Conservation (phyloP, 805 yeast species). For the Hanseniaspora singularis region DNA sequence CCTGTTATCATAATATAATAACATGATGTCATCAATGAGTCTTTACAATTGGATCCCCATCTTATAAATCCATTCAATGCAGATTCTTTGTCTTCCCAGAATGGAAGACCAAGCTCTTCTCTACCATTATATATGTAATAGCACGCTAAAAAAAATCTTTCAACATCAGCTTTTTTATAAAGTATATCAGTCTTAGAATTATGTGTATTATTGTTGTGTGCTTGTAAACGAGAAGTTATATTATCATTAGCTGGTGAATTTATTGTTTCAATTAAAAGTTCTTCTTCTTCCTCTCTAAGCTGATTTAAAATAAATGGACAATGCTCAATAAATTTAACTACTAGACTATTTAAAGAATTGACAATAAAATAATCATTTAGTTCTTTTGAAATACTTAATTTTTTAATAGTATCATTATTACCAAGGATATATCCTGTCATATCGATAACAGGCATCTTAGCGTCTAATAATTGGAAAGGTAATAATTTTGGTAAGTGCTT, state of each 20-base stretch:
- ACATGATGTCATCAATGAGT: slow-evolving; percentile 70
- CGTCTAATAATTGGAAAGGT: slow-evolving; percentile 43
- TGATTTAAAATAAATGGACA: slow-evolving; percentile 56
- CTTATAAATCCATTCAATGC: slow-evolving; percentile 66
- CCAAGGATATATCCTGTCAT: slow-evolving; percentile 5
- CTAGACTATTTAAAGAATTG: slow-evolving; percentile 38
- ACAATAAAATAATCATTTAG: slow-evolving; percentile 28
- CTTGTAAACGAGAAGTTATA: not conserved
- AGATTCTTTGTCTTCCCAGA: slow-evolving; percentile 60
- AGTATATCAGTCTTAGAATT: slow-evolving; percentile 47
- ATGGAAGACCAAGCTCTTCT: slow-evolving; percentile 42
- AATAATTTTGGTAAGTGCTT: slow-evolving; percentile 48
- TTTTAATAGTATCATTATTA: slow-evolving; percentile 3
- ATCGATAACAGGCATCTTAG: slow-evolving; percentile 28
- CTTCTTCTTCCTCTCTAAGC: slow-evolving; percentile 64
- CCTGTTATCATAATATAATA: slow-evolving; percentile 71
- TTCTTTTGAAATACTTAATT: slow-evolving; percentile 21
- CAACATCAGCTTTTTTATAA: slow-evolving; percentile 70
- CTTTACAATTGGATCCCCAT: slow-evolving; percentile 79
- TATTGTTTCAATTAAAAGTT: slow-evolving; percentile 48
- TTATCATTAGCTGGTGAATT: not conserved
- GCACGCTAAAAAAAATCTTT: slow-evolving; percentile 68
- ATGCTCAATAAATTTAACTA: slow-evolving; percentile 45
- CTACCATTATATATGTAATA: slow-evolving; percentile 57
- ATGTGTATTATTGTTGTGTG: no score